Base-by-base conservation (phyloP, 2,329 filamentous ascomycete genomes). In the Mycosphaerelloides madeirae region DNA sequence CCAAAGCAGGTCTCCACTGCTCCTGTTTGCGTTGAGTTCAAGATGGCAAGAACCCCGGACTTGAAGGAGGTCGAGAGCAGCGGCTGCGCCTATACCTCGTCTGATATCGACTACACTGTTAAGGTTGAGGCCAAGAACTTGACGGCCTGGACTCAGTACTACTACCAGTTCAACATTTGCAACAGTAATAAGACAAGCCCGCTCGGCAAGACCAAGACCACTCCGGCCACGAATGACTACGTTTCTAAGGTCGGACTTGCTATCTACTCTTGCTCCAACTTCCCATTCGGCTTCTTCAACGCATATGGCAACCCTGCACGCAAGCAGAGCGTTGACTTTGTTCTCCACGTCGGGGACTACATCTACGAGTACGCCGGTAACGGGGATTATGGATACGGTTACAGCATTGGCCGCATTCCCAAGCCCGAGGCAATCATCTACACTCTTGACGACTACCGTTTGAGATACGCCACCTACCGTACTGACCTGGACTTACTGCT, bases 51-150 rank as follows among this genome's bases (percentile, higher is more conserved):
- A 15, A 72, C 75, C 53, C 59, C 71, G 38, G 63, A 68, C n/a
- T 68, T 77, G 25, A 64, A 65, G 9, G 57, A 68, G 2, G 66
- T 78, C 6, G 77, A 78, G 2, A 70, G 75, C 39, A 69, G 68
- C 1, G 84, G 84, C 4, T 76, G 67, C 29, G 81, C 75, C 1
- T 86, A 81, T 58, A 88, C 85, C 0, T 84, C 76, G 29, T 84
- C 78, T 1, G 84, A 88, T 59, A 78, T 88, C 37, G 85, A 89
- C 59, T 89, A 82, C 60, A 88, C 84, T 0, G 70, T 87, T 48
- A 87, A 87, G 72, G 77, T 86, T 12, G 83, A 87, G 63, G 84
- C 83, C 1, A 74, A 66, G 38, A 74, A 76, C 12, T 62, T 87
- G 31, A 67, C 76, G 40, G 73, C 83, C 0, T 84, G 79, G 56